Evolutionary conservation across 495 filamentous ascomycete species (phyloP), one percentile per base, ranked within the genome.

Genomic region (Penicillium mononematosum): DNA sequence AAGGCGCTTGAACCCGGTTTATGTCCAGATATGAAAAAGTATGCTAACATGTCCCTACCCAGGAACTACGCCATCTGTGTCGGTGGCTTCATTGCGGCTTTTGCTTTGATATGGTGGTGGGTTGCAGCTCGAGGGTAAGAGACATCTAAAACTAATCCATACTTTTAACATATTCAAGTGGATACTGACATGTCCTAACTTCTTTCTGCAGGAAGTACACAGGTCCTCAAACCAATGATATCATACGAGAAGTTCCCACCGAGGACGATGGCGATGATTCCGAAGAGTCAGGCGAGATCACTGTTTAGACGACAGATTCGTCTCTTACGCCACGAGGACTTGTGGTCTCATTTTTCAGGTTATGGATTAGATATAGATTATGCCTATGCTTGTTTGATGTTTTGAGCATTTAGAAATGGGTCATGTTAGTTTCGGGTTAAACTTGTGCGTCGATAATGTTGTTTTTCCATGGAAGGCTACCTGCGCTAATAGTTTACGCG

Each of bases 51-150:
- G 1, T 17, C 7, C 4, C 5, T 4, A 14, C 24, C 16, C 45
- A 82, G 79, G 84, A 89, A 89, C 57, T 89, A 89, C 62, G 86
- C 83, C 2, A 77, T 87, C 50, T 84, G 75, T 52, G 85, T 89
- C 11, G 86, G 80, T n/a, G 78, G 63, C 0, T 82, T 84, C 50
- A 86, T 89, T 64, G 85, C 75, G 0, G 45, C 77, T 0, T 87
- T 88, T 71, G 79, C 83, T 12, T 53, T 88, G 52, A 66, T 76
- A 4, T 89, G 86, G 86, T 89, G 86, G 86, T 86, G 75, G 73
- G 71, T 81, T 20, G 78, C 77, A 36, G 86, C 83, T 3, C 71
- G 79, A 62, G 76, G 79, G 83, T 85, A 70, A 65, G 80, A 69
- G 7, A 24, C 5, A 29, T 20, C 31, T 34, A 12, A 14, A 17